Conservation (phyloP, 1,284 basidiomycete species). For the Pulveroboletus ridleyi region DNA sequence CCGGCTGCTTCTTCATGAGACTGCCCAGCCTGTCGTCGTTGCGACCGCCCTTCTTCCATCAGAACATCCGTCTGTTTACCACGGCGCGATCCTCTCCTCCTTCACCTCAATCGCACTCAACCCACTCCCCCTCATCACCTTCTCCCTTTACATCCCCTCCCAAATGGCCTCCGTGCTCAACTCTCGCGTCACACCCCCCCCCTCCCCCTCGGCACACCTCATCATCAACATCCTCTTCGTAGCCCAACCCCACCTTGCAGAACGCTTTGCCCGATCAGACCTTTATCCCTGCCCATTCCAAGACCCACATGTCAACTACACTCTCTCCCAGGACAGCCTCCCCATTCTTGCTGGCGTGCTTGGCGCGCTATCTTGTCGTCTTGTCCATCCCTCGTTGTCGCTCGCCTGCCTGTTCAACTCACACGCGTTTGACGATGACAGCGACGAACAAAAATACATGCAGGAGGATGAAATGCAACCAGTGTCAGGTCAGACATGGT, state of each 20-base stretch:
- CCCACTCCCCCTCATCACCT: slow-evolving; percentile 86
- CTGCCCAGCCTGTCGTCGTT: slow-evolving; percentile 69
- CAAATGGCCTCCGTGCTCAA: slow-evolving; percentile 76
- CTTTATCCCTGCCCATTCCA: slow-evolving; percentile 57
- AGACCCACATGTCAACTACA: slow-evolving; percentile 33
- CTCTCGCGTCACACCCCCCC: slow-evolving; percentile 50
- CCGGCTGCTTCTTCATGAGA: slow-evolving; percentile 55
- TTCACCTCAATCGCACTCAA: slow-evolving; percentile 92
- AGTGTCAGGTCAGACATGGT: slow-evolving; percentile 21
- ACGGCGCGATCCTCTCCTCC: slow-evolving; percentile 92
- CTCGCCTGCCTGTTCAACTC: slow-evolving; percentile 43
- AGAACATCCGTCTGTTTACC: slow-evolving; percentile 45
- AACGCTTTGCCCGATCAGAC: slow-evolving; percentile 69
- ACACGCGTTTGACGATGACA: slow-evolving; percentile 32
- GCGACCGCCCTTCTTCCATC: slow-evolving; percentile 53
- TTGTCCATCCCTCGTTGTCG: slow-evolving; percentile 48
- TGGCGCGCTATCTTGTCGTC: slow-evolving; percentile 64
- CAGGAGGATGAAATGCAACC: slow-evolving; percentile 13
- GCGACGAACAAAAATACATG: background rate
- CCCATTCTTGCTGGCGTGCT: slow-evolving; percentile 61
- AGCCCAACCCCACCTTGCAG: slow-evolving; percentile 58
- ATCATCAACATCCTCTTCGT: slow-evolving; percentile 75
- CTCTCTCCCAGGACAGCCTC: slow-evolving; percentile 54
- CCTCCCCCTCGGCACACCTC: slow-evolving; percentile 48
- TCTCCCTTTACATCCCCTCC: slow-evolving; percentile 89